Percentiles rank a stretch among this genome's conserved stretches.
These are phyloP conservation scores for slime mould (Dictyostelium discoideum) DNA, from an alignment of 78 protist genomes.

Conservation along the genomic window DNA sequence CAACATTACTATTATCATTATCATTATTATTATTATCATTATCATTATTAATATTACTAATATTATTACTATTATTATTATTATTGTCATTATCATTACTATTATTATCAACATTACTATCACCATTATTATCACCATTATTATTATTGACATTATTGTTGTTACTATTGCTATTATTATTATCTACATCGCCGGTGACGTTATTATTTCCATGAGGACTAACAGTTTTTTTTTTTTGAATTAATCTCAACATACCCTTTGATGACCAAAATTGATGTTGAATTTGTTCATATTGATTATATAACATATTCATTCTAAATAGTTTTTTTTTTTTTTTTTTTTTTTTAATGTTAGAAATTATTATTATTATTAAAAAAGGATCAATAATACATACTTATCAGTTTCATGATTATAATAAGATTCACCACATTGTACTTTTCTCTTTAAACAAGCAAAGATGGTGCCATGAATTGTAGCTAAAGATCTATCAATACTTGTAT, in stretches of 20 bases:
- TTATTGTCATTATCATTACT: not conserved
- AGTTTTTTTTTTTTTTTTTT: not conserved
- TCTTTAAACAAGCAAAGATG: conserved; percentile 62
- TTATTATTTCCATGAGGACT: not conserved
- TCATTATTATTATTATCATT: not conserved
- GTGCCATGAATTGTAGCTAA: conserved; percentile 78
- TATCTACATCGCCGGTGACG: not conserved
- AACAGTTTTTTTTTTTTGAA: conserved; percentile 12
- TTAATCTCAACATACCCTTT: conserved; percentile 67
- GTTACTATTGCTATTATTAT: not conserved
- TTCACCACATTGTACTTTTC: conserved; percentile 41
- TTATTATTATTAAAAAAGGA: not conserved
- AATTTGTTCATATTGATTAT: conserved; percentile 61
- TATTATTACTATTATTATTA: not conserved
- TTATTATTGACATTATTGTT: not conserved
- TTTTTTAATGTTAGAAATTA: not conserved
- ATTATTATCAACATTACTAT: not conserved
- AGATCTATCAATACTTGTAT: conserved; percentile 75
- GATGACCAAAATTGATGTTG: conserved; percentile 81
- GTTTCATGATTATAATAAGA: conserved; percentile 50
- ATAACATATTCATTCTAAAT: conserved; percentile 30
- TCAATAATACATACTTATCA: conserved; percentile 14
- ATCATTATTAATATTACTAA: not conserved
- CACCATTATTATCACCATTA: not conserved
- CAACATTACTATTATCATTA: not conserved